These are phyloP conservation scores for Tuber brumale DNA, from an alignment of 495 filamentous ascomycete genomes.

Conservation along the genomic window DNA sequence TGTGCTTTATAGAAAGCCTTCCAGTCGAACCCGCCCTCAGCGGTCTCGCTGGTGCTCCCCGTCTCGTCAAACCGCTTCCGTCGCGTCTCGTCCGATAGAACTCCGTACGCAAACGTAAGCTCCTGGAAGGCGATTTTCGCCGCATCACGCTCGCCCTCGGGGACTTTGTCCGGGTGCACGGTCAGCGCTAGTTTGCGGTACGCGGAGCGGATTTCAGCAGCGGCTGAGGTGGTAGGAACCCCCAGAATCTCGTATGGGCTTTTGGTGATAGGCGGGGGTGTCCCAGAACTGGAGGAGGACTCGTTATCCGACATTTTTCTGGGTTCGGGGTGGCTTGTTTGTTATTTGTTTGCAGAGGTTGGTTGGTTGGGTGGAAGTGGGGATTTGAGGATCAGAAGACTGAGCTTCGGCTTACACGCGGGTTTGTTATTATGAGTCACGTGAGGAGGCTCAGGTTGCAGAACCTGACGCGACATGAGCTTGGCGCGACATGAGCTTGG, in stretches of 20 bases:
- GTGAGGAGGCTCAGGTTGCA: background rate
- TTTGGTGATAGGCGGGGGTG: conserved; percentile 54
- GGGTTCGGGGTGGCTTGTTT: background rate
- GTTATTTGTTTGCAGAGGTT: conserved; percentile 7
- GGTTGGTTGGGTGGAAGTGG: background rate
- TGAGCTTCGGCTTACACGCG: background rate
- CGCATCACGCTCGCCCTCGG: conserved; percentile 55
- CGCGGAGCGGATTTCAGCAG: conserved; percentile 71
- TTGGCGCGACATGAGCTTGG: background rate
- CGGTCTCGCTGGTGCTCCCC: conserved; percentile 75
- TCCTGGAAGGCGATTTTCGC: conserved; percentile 78
- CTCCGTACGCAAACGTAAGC: conserved; percentile 87
- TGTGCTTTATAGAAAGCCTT: conserved; percentile 76
- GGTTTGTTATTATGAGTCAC: background rate
- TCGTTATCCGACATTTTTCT: conserved; percentile 28
- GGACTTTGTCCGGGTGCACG: conserved; percentile 93
- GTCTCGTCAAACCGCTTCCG: conserved; percentile 82
- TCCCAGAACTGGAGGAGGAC: conserved; percentile 48
- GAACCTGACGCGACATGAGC: background rate
- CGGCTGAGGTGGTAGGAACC: conserved; percentile 56
- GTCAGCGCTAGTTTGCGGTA: conserved; percentile 84
- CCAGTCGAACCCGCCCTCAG: conserved; percentile 72
- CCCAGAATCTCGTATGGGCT: conserved; percentile 83
- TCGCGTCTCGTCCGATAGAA: conserved; percentile 72
- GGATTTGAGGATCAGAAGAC: background rate